Base-by-base conservation (phyloP, 768 basidiomycete genomes). In the Leccinellum luteum region DNA sequence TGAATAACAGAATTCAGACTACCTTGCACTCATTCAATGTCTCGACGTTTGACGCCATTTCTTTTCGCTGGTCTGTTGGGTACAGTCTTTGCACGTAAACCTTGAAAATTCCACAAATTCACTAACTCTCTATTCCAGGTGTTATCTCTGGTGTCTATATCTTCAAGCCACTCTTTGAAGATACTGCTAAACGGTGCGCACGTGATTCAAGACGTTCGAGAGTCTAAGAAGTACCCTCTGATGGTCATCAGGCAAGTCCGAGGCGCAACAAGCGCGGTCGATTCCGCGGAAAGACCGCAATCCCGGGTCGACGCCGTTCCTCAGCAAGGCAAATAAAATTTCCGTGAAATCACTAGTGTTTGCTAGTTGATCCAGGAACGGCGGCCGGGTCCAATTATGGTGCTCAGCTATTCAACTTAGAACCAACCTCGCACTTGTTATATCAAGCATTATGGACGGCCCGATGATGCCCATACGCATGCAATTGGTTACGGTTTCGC, bases 131-230 rank as follows among this genome's bases (percentile, higher is more conserved):
- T 47, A 19, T 57, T 51, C 14, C 60, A 88, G 87, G 87, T 30
- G 68, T 86, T 51, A 61, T 77, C 27, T 86, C 87, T 13, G 87
- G 87, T 9, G 66, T 86, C 21, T 87, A 88, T 66, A 83, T 87
- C 52, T 88, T 88, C 73, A 79, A 80, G 63, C 86, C 86, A 27
- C 44, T 75, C 19, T 58, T 80, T 10, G 69, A 73, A 43, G 51
- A 54, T 31, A 58, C 41, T 6, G 23, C 57, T 28, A 49, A 44
- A 38, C 49, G 48, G 71, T 72, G 57, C 51, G 64, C 30, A 17
- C 12, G 48, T 45, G 25, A 35, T 25, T 32, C 3, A 28, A 32
- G 25, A 13, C 19, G 3, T 23, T 13, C 21, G 7, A 14, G 6
- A 34, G 31, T n/a, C 23, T 19, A 32, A 7, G 35, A 21, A 17